Evolutionary conservation across 768 basidiomycete genomes (phyloP).

Genomic region (Serendipita vermifera): DNA sequence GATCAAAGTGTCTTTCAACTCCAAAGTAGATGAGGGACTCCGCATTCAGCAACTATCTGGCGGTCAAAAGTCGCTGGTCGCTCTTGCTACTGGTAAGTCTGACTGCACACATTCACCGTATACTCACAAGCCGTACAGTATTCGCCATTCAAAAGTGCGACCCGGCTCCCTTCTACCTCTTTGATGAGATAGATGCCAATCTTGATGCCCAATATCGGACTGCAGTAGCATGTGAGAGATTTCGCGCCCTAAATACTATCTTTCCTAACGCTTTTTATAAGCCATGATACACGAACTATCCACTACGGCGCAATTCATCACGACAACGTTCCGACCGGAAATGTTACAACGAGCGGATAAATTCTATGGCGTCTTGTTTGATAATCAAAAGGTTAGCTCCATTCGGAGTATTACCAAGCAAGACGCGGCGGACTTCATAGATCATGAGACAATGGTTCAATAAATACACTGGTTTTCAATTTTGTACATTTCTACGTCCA

Average conservation of each 20-base stretch:
- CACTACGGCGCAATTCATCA: conserved; percentile 86
- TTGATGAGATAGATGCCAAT: conserved; percentile 99
- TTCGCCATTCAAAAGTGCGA: conserved; percentile 99
- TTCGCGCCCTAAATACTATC: not conserved
- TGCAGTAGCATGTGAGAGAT: conserved; percentile 73
- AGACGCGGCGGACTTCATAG: conserved; percentile 89
- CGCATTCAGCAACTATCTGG: conserved; percentile 95
- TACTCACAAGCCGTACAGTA: conserved; percentile 35
- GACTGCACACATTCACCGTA: not conserved
- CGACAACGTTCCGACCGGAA: conserved; percentile 95
- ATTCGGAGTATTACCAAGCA: conserved; percentile 78
- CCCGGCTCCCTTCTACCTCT: conserved; percentile 98
- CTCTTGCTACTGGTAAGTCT: conserved; percentile 69
- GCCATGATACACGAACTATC: conserved; percentile 92
- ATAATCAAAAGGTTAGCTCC: conserved; percentile 84
- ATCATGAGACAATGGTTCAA: conserved; percentile 26
- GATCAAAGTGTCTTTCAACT: conserved; percentile 98
- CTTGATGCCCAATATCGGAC: conserved; percentile 96
- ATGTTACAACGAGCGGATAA: conserved; percentile 93
- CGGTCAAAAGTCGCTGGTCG: conserved; percentile 94
- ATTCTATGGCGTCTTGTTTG: conserved; percentile 94
- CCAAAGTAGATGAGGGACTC: conserved; percentile 91
- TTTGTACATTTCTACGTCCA: no score
- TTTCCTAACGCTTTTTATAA: conserved; percentile 19
- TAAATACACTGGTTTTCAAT: no score